Conservation (phyloP, 352 stramenopile species). For the Phytopythium helicoides region DNA sequence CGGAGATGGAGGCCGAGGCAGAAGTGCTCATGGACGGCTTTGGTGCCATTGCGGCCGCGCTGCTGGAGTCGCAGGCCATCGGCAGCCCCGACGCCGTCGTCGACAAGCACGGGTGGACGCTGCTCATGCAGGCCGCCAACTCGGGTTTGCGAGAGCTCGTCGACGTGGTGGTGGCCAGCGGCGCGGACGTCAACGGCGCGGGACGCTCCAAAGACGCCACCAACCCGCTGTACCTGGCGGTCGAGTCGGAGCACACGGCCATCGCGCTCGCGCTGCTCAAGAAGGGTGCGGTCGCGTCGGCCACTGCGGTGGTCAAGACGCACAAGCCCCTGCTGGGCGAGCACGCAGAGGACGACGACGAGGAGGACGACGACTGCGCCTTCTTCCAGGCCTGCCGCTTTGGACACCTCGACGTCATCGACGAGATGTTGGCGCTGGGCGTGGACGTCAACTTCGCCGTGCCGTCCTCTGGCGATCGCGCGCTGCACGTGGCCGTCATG, state of each 20-base stretch:
- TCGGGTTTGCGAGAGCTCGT: slow-evolving; percentile 56
- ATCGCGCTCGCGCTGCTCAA: slow-evolving; percentile 70
- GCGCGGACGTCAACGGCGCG: slow-evolving; percentile 60
- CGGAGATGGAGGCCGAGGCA: slow-evolving; percentile 72
- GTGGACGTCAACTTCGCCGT: slow-evolving; percentile 74
- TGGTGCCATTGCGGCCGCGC: slow-evolving; percentile 37
- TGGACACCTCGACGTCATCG: slow-evolving; percentile 60
- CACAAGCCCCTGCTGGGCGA: slow-evolving; percentile 23
- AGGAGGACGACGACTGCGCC: slow-evolving; percentile 65
- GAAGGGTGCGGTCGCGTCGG: slow-evolving; percentile 60
- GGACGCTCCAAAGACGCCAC: slow-evolving; percentile 41
- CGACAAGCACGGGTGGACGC: slow-evolving; percentile 77
- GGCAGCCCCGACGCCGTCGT: slow-evolving; percentile 44
- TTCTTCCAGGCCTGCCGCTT: slow-evolving; percentile 78
- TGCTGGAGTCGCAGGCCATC: slow-evolving; percentile 46
- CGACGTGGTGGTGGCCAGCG: slow-evolving; percentile 46
- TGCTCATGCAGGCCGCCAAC: slow-evolving; percentile 86
- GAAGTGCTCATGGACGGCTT: slow-evolving; percentile 68
- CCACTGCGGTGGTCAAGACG: slow-evolving; percentile 64
- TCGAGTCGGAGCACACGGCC: slow-evolving; percentile 72
- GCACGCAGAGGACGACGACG: slow-evolving; percentile 27
- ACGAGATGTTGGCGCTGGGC: slow-evolving; percentile 70
- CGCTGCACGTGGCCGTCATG: slow-evolving; percentile 79
- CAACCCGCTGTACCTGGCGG: slow-evolving; percentile 69
- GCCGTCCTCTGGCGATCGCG: slow-evolving; percentile 58